Base-by-base conservation (phyloP, 805 yeast species). In the Saccharomyces eubayanus region DNA sequence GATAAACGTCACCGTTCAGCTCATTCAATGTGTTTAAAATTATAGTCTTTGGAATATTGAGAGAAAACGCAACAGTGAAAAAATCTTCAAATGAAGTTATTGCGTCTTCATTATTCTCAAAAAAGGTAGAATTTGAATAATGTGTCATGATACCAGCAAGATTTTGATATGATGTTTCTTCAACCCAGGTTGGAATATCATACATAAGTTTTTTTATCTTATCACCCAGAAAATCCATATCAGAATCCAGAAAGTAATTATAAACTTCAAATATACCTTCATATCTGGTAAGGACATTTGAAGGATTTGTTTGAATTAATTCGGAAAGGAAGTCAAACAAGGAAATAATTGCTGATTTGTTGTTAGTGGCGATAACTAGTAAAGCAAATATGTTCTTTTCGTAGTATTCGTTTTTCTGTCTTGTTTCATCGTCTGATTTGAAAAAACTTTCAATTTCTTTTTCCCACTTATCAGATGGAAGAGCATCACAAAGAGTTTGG, bases 131-230 rank as follows among this genome's bases (percentile, higher is more conserved):
- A 20, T 67, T 62, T 16, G 77, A 57, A 50, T 71, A 75, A 6
- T 59, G 51, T 1, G 63, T 57, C 46, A 79, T 52, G 3, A 76
- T 55, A 1, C 57, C 50, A 12, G 77, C 57, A 1, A 76, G 73
- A 9, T 51, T 48, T 3, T 69, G 73, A 49, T 69, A 59, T 16
- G 66, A 65, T 0, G 54, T 48, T 5, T 67, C 60, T 0, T 72
- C 66, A 5, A 76, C 55, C 56, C 65, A 64, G 1, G 63, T 59
- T 4, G 77, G 73, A 6, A 79, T 16, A 14, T 68, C 68, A 20
- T 60, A 59, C 16, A 77, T 56, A 46, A 77, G 68, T 2, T 62
- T 61, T 0, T 62, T 58, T 1, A 81, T 62, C n/a, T 64, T 62
- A 0, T 65, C 51, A 3, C 54, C 45, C 14, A 63, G 41, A 27